Base-by-base conservation (phyloP, 257 asterid genomes). In the Solanum pimpinellifolium region DNA sequence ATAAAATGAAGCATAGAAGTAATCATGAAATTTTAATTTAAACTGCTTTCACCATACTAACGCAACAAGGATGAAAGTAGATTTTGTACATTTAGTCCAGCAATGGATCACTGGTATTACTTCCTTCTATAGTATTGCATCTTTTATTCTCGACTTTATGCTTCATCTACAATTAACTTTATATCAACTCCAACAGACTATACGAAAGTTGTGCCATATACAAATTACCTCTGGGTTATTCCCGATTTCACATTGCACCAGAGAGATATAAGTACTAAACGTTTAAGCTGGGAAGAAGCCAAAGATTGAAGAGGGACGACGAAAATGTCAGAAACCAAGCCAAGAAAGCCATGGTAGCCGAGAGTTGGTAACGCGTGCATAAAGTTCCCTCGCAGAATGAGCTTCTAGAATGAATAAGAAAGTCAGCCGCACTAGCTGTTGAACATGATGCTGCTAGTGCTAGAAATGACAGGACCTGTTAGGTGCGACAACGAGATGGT, bases 271-370 rank as follows among this genome's bases (percentile, higher is more conserved):
- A 56, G 65, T 56, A 56, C 65, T 56, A 56, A 20, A 7, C 65
- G 25, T 56, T 56, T 56, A 56, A 56, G 65, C 65, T 56, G 72
- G 97, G 94, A 42, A 96, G 95, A 77, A 93, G 92, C 99, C 99
- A 96, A 21, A 95, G 95, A 86, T 96, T 95, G 95, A 96, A 92
- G 88, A 96, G 96, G n/a, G 93, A 91, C 1, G 99, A 94, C n/a
- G 96, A 92, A 9, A 95, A 84, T 27, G 92, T 93, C 11, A 96
- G 91, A 92, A 93, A 94, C 98, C 99, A 96, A 15, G 98, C 92
- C 89, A 96, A 83, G 93, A 96, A 93, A 42, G 98, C 97, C 99
- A 94, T 96, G 8, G 98, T 94, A 70, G 99, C 98, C 14, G 99
- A 92, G 69, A 93, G 87, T 86, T 94, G 97, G 87, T 95, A 96